phyloP scores from a whole-genome alignment of 441 rosid species.

The Croton setiger region DNA sequence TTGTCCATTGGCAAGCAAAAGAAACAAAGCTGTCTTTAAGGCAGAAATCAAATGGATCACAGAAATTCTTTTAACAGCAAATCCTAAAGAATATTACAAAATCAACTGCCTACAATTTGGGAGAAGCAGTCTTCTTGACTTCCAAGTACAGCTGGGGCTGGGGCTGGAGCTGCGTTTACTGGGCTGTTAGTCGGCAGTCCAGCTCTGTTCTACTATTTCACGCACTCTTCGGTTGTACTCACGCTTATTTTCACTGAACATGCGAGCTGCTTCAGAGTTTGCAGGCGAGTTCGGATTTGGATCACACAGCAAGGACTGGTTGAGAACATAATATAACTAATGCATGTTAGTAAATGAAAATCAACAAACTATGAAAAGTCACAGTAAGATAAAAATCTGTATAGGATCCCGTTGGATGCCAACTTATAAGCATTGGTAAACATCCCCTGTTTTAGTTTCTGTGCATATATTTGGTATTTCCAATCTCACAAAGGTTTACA shows the following conservation, averaged over 20 bases:
- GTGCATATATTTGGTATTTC: not conserved
- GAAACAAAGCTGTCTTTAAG: not conserved
- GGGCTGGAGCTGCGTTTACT: not conserved
- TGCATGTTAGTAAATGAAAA: not conserved
- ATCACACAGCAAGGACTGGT: conserved; percentile 48
- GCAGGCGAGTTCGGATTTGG: conserved; percentile 58
- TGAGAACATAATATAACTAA: not conserved
- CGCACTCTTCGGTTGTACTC: conserved; percentile 50
- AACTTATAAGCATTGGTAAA: no score
- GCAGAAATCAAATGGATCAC: conserved; percentile 4
- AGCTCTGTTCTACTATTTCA: conserved; percentile 55
- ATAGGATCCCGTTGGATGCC: not conserved
- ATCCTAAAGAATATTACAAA: not conserved
- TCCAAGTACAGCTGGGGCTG: not conserved
- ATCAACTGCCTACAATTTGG: not conserved
- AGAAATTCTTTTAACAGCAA: not conserved
- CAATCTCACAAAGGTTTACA: not conserved
- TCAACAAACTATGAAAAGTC: not conserved
- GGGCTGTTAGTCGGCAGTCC: conserved; percentile 41
- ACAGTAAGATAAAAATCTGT: not conserved
- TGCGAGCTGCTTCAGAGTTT: conserved; percentile 48
- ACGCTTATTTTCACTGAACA: conserved; percentile 50
- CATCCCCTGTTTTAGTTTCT: no score
- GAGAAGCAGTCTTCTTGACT: not conserved
- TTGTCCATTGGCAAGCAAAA: not conserved